Base-by-base conservation (phyloP, 371 early-diverging fungal genomes). In the Dichotomocladium elegans region DNA sequence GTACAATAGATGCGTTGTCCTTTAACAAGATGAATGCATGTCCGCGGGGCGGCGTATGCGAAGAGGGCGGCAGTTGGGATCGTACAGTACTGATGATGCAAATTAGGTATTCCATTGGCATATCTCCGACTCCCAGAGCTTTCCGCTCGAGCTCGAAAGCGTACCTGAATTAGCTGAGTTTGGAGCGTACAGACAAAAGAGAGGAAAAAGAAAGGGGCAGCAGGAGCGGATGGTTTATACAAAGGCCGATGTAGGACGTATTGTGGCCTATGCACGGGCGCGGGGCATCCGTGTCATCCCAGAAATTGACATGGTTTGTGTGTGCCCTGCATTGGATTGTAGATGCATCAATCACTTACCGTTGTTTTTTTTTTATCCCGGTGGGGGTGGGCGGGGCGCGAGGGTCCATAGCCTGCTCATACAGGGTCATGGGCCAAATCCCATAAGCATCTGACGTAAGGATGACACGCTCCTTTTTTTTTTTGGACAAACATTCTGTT, bases 101-200 rank as follows among this genome's bases (percentile, higher is more conserved):
- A 19, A 12, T 26, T 58, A 73, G 74, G 68, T 86, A 11, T 79
- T 89, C 57, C 90, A 90, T 60, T 90, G 90, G 89, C 90, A 90
- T 60, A 71, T 90, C 8, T 77, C 83, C 4, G 90, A 90, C 50
- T 70, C 86, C 10, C 90, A 87, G 11, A 79, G 85, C 30, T 88
- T 84, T 61, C 86, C 88, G 1, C 56, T 86, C 6, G 63, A 61
- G 41, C 66, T 81, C 26, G 68, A 74, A 41, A 65, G 47, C 22
- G 52, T 69, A 51, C 82, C 81, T 8, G 75, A 70, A 31, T 58
- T 87, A 84, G 8, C 90, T 87, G 9, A 80, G 83, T 31, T 74
- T 27, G 86, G 85, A 10, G 83, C 87, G 6, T 72, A 77, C 37
- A n/a, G n/a, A n/a, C n/a, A n/a, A n/a, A n/a, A n/a, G n/a, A n/a